A percentile compares a stretch with the other conserved stretches of the same genome.
These are phyloP conservation scores for Bacidia rubella DNA, from an alignment of 495 filamentous ascomycete genomes.

Conservation along the genomic window DNA sequence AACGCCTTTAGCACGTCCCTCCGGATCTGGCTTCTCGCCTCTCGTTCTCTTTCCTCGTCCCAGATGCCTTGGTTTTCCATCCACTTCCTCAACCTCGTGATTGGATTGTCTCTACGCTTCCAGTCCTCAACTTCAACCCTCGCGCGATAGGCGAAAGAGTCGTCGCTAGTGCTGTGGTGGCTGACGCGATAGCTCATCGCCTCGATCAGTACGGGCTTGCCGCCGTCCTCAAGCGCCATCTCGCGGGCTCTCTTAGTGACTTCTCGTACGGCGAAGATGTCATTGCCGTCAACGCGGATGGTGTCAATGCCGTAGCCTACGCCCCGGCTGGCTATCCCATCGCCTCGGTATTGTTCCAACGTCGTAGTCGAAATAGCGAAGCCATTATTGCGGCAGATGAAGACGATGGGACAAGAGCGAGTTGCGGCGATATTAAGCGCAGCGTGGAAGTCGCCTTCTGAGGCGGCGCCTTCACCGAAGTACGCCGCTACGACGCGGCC, in stretches of 20 bases:
- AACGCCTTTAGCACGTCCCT: slow-evolving; percentile 76
- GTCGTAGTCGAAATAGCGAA: slow-evolving; percentile 94
- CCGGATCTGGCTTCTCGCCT: slow-evolving; percentile 49
- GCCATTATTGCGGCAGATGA: slow-evolving; percentile 95
- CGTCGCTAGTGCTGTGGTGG: slow-evolving; percentile 96
- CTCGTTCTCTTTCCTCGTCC: slow-evolving; percentile 72
- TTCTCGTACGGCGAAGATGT: slow-evolving; percentile 86
- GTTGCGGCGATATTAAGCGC: slow-evolving; percentile 95
- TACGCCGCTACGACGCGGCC: slow-evolving; percentile 73
- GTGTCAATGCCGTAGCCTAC: slow-evolving; percentile 96
- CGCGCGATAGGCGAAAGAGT: slow-evolving; percentile 91
- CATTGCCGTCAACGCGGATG: slow-evolving; percentile 91
- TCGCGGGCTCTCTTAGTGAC: slow-evolving; percentile 65
- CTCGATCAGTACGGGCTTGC: slow-evolving; percentile 75
- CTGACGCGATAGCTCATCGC: slow-evolving; percentile 96
- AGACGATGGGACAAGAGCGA: slow-evolving; percentile 77
- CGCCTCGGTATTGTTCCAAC: slow-evolving; percentile 89
- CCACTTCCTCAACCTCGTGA: slow-evolving; percentile 83
- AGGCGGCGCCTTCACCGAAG: slow-evolving; percentile 96
- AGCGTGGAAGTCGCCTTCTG: slow-evolving; percentile 95
- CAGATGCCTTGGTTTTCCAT: slow-evolving; percentile 68
- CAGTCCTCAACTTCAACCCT: slow-evolving; percentile 93
- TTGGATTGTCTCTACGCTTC: slow-evolving; percentile 92
- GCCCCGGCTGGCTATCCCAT: slow-evolving; percentile 91
- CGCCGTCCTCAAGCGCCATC: slow-evolving; percentile 63